Evolutionary conservation across 495 filamentous ascomycete genomes (phyloP), one percentile per base, ranked within the genome.

Genomic region (Daldinia loculata): DNA sequence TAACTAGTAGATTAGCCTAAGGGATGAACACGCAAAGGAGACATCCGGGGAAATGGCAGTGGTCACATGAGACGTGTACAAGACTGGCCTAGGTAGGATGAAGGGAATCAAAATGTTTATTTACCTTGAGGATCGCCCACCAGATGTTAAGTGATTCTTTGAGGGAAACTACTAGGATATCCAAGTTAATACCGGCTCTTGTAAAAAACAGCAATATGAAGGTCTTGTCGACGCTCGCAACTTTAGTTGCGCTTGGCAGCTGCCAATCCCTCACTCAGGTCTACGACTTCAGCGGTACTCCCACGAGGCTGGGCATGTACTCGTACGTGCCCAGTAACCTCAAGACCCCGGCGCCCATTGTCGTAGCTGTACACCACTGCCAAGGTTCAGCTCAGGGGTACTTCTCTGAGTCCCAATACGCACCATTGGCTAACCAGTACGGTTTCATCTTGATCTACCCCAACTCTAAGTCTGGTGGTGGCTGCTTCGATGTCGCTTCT

Each of bases 351-450:
- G 85, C 86, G 0, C 79, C 84, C 17, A 82, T 89, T 56, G 77
- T 89, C 41, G 84, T 89, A 0, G 87, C 83, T 22, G 83, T 89
- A 24, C 85, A 89, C 75, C 85, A 84, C 68, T 87, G 87, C 76
- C 80, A 78, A 52, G 85, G 86, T 24, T 84, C 82, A 6, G 86
- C 83, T 0, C 72, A 77, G 56, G 78, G 72, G 4, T 89, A 87
- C 78, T 88, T 81, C 56, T 70, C 45, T 9, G 79, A 80, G 59
- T 81, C 84, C 11, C 78, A 79, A 6, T 86, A 85, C 62, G 76
- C 78, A 17, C 58, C 74, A 9, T 76, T 72, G 32, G 75, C 75
- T 36, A 45, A 69, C 52, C 61, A 57, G 32, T 59, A 62, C 26
- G 72, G 72, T 45, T 70, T 77, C 41, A 77, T 77, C 60, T 55